Evolutionary conservation across 495 filamentous ascomycete genomes (phyloP).

Genomic region (Penicillium bovifimosum): DNA sequence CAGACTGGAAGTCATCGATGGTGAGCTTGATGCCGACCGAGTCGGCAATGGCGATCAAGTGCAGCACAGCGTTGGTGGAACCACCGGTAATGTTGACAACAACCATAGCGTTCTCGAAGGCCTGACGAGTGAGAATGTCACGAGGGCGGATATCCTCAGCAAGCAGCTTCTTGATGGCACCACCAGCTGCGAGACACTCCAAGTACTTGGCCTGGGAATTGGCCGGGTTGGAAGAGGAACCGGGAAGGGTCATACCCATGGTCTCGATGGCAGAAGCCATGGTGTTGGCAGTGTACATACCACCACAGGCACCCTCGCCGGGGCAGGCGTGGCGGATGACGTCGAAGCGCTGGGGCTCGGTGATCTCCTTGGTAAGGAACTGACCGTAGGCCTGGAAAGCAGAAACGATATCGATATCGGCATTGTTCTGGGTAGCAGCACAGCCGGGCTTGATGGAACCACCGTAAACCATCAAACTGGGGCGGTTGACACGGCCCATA

Average conservation of each 20-base stretch:
- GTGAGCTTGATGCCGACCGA: constrained; percentile 88
- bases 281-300: constrained; percentile 99
- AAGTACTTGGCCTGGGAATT: constrained; percentile 78
- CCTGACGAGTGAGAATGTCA: constrained; percentile 86
- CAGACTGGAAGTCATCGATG: constrained; percentile 95
- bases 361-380: constrained; percentile 85
- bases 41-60: constrained; percentile 94
- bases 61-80: constrained; percentile 94
- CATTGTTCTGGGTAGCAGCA: constrained; percentile 61
- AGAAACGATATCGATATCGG: constrained; percentile 87
- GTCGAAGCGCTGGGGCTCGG: constrained; percentile 84
- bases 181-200: constrained; percentile 80
- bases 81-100: constrained; percentile 92
- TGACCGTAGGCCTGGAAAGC: constrained; percentile 98
- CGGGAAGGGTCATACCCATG: constrained; percentile 92
- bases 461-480: constrained; percentile 94
- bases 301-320: constrained; percentile 88
- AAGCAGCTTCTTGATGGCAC: constrained; percentile 80
- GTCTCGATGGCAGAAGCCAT: constrained; percentile 97
- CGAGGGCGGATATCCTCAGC: constrained; percentile 80
- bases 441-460: constrained; percentile 92
- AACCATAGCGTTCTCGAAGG: constrained; percentile 96
- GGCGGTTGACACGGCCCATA: constrained; percentile 92
- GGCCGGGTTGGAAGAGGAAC: constrained; percentile 88
- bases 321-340: constrained; percentile 94